These are phyloP conservation scores for Handroanthus guayacan DNA, from an alignment of 257 asterid species.

Conservation along the genomic window DNA sequence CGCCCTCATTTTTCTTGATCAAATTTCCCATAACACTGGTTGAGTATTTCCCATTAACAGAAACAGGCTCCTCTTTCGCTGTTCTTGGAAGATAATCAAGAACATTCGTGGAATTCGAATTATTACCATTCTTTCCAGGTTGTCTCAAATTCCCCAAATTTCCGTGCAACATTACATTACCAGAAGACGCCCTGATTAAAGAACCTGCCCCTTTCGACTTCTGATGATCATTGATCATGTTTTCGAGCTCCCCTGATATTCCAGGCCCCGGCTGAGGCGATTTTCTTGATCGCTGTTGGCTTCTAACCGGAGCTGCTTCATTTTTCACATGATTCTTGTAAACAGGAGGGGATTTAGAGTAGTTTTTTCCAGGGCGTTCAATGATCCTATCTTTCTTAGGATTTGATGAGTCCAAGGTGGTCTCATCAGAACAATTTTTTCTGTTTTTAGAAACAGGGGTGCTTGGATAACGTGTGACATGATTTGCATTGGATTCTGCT, in stretches of 20 bases:
- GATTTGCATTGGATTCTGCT: background rate
- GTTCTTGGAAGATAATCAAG: conserved; percentile 44
- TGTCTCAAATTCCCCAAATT: conserved; percentile 78
- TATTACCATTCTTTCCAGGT: conserved; percentile 34
- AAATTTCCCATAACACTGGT: conserved; percentile 64
- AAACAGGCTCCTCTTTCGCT: conserved; percentile 40
- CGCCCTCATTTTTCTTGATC: conserved; percentile 52
- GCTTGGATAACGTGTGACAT: conserved; percentile 48
- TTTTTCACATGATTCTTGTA: conserved; percentile 10
- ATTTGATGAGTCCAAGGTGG: conserved; percentile 23
- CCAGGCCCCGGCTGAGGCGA: conserved; percentile 47
- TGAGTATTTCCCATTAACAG: conserved; percentile 38
- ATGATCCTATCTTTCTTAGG: conserved; percentile 46
- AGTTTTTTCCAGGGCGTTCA: conserved; percentile 55
- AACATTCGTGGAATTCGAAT: conserved; percentile 33
- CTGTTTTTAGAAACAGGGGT: conserved; percentile 46
- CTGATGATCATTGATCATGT: conserved; percentile 70
- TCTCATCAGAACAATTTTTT: conserved; percentile 37
- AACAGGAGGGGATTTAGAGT: conserved; percentile 44
- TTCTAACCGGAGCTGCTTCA: conserved; percentile 25
- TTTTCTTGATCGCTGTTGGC: conserved; percentile 42
- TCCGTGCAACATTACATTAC: conserved; percentile 64
- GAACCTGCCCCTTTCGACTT: conserved; percentile 46
- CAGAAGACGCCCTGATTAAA: conserved; percentile 73
- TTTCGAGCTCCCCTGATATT: conserved; percentile 80